Percentiles rank a stretch among this genome's conserved stretches.
Evolutionary conservation across 768 basidiomycete genomes (phyloP).

Genomic region (Tephrocybe sp.): DNA sequence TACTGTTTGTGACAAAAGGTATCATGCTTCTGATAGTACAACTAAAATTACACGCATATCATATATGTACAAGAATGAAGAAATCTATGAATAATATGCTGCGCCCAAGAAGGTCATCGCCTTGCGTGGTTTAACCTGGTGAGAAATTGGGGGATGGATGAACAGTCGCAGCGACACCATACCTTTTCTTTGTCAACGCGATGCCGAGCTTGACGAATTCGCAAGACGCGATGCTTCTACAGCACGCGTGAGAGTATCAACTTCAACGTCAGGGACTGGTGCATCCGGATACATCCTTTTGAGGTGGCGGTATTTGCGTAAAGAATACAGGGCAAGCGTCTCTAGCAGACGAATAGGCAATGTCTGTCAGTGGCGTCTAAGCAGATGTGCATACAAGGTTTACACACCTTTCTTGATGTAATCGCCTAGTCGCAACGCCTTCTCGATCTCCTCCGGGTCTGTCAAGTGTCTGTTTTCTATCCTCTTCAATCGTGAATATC

Average conservation of each 20-base stretch:
- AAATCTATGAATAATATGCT: too few relatives aligned
- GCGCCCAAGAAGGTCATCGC: too few relatives aligned
- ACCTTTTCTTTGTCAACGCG: constrained; percentile 13
- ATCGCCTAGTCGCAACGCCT: constrained; percentile 71
- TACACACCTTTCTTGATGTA: constrained; percentile 82
- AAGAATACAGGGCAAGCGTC: constrained; percentile 77
- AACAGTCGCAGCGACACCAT: too few relatives aligned
- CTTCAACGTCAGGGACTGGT: constrained; percentile 13
- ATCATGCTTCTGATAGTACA: background rate
- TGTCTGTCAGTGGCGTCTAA: background rate
- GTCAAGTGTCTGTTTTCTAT: constrained; percentile 69
- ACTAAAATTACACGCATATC: background rate
- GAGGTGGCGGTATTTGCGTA: constrained; percentile 82
- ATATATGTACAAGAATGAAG: too few relatives aligned
- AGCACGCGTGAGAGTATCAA: constrained; percentile 12
- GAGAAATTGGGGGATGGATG: too few relatives aligned
- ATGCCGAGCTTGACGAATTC: constrained; percentile 8
- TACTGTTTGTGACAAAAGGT: background rate
- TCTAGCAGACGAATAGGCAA: constrained; percentile 41
- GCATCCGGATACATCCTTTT: constrained; percentile 64
- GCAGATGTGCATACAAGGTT: background rate
- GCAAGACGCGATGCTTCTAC: constrained; percentile 8
- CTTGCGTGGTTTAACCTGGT: too few relatives aligned
- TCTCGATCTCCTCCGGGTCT: constrained; percentile 72
- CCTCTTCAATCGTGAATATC: constrained; percentile 6